Evolutionary conservation across 805 yeast genomes (phyloP).

Genomic region (Suhomyces faveliae): DNA sequence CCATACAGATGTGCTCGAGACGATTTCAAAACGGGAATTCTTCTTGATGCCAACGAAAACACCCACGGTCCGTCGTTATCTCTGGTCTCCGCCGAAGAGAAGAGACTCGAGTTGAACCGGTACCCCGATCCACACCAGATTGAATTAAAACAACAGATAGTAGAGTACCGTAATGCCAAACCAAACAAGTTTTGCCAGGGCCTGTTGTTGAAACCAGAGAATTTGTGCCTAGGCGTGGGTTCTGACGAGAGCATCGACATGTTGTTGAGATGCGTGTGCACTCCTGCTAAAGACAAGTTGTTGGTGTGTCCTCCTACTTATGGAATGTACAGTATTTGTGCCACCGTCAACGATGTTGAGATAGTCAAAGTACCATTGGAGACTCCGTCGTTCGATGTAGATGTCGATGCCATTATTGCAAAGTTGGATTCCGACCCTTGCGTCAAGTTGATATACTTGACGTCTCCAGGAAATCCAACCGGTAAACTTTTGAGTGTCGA

Average conservation of each 20-base stretch:
- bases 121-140: slow-evolving; percentile 97
- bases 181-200: slow-evolving; percentile 25
- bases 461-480: slow-evolving; percentile 98
- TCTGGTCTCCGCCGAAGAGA: slow-evolving; percentile 44
- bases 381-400: slow-evolving; percentile 52
- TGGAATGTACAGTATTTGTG: slow-evolving; percentile 94
- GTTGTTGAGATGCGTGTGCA: slow-evolving; percentile 77
- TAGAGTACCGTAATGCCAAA: slow-evolving; percentile 65
- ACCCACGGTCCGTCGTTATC: slow-evolving; percentile 82
- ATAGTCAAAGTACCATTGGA: slow-evolving; percentile 69
- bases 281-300: slow-evolving; percentile 79
- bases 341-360: slow-evolving; percentile 83
- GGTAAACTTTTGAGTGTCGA: slow-evolving; percentile 57
- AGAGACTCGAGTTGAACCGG: slow-evolving; percentile 64
- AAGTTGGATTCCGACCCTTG: slow-evolving; percentile 52
- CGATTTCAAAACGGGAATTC: slow-evolving; percentile 83
- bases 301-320: slow-evolving; percentile 93
- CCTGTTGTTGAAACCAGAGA: slow-evolving; percentile 50
- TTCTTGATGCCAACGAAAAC: slow-evolving; percentile 95
- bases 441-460: slow-evolving; percentile 76
- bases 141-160: slow-evolving; percentile 67
- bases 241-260: slow-evolving; percentile 95
- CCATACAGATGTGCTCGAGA: slow-evolving; percentile 98
- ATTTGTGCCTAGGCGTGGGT: slow-evolving; percentile 92
- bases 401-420: slow-evolving; percentile 53